phyloP scores from a whole-genome alignment of 2,329 filamentous ascomycete species.

The Venturia oleaginea region DNA sequence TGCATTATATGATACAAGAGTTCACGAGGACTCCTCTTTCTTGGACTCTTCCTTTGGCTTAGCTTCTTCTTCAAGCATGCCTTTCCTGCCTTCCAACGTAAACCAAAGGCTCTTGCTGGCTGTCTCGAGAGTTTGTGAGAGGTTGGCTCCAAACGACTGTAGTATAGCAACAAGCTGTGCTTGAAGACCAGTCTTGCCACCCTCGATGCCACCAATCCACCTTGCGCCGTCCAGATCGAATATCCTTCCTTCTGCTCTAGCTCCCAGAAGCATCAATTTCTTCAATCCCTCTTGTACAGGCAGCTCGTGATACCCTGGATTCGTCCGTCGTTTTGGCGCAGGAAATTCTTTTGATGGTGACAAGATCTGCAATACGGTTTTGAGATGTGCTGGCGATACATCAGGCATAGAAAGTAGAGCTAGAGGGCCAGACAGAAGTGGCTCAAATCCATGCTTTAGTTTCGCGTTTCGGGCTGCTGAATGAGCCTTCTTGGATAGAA shows the following conservation, averaged over 20 bases:
- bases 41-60: slow-evolving; percentile 20
- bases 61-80: slow-evolving; percentile 68
- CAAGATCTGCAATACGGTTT: slow-evolving; percentile 70
- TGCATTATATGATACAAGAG: neutral
- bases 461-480: slow-evolving; percentile 25
- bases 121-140: slow-evolving; percentile 72
- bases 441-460: slow-evolving; percentile 45
- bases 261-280: slow-evolving; percentile 80
- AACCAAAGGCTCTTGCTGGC: slow-evolving; percentile 76
- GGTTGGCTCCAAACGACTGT: slow-evolving; percentile 66
- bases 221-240: slow-evolving; percentile 66
- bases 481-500: slow-evolving; percentile 49
- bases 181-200: slow-evolving; percentile 70
- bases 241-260: slow-evolving; percentile 74
- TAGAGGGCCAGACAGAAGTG: slow-evolving; percentile 72
- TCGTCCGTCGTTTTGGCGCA: slow-evolving; percentile 64
- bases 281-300: slow-evolving; percentile 71
- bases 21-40: neutral
- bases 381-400: slow-evolving; percentile 76
- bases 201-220: slow-evolving; percentile 69
- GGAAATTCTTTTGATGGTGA: slow-evolving; percentile 67
- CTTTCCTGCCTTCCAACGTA: slow-evolving; percentile 73
- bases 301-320: slow-evolving; percentile 72
- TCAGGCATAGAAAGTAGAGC: slow-evolving; percentile 71
- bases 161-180: slow-evolving; percentile 74